Evolutionary conservation across 1,139 yeast species (phyloP), one percentile per base, ranked within the genome.

Genomic region (Yamadazyma oceani): DNA sequence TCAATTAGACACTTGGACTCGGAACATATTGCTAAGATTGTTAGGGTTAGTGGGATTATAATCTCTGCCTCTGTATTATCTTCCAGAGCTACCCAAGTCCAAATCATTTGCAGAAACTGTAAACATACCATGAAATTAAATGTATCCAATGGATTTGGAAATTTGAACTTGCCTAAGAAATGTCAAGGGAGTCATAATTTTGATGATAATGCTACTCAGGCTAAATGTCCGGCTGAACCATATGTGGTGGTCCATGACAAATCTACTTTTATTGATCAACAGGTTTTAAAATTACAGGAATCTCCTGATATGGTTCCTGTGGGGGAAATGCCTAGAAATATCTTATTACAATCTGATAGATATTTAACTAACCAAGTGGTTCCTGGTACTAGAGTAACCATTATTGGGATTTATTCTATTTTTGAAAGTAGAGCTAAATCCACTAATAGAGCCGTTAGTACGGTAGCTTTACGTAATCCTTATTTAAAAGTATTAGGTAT

Each of bases 251-350:
- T 88, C 28, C 98, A 92, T 60, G 97, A 92, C 58, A 86, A 88
- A 56, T 89, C 97, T 1, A 71, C 78, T 13, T 94, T 90, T 58
- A 85, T 92, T 40, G 98, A 94, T 62, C 97, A 94, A 59, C 99
- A 94, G 61, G 82, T 85, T 17, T 73, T 94, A 54, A 94, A 94
- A 58, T 72, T 94, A 38, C 99, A 92, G 60, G 99, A 92, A 58
- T 76, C 95, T 12, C 97, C 98, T 11, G 98, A 92, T 59, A 85
- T 87, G 84, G 97, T 92, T 1, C 99, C 98, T 2, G 96, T 92
- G 15, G 98, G 99, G 46, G 99, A 92, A 66, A 85, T 92, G 90
- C 99, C 99, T 11, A 80, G 99, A 51, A 96, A 92, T 54, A 85
- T 94, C 36, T 62, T 88, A 44, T 71, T 94, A 49, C 87, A 94